These are phyloP conservation scores for Papilionanthe hybrid DNA, from an alignment of 116 monocot species.

Conservation along the genomic window DNA sequence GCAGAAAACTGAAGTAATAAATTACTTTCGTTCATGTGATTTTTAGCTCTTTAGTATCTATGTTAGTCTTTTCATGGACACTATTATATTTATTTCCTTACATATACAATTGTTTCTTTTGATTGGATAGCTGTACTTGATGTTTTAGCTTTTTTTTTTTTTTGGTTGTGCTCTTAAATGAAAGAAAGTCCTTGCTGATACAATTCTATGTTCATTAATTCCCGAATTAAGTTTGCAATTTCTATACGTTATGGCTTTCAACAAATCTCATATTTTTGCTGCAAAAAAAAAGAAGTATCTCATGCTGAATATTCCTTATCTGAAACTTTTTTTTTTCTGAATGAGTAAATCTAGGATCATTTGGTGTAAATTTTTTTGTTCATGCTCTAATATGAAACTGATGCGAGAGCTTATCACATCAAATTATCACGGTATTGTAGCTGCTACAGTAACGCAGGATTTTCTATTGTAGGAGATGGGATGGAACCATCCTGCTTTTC, in stretches of 20 bases:
- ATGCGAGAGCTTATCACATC: too few species aligned
- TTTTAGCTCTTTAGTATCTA: not conserved
- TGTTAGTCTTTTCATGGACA: not conserved
- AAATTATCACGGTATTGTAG: too few species aligned
- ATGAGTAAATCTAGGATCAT: too few species aligned
- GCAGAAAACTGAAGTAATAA: conserved; percentile 52
- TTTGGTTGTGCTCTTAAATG: not conserved
- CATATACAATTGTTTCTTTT: not conserved
- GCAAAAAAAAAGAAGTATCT: not conserved
- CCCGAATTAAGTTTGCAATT: not conserved
- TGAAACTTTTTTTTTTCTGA: too few species aligned
- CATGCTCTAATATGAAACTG: too few species aligned
- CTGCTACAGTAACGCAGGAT: too few species aligned
- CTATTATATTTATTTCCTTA: not conserved
- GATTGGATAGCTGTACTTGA: not conserved
- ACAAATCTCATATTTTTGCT: too few species aligned
- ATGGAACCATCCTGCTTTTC: too few species aligned
- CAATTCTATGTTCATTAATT: not conserved
- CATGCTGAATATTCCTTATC: too few species aligned
- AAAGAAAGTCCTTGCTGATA: not conserved
- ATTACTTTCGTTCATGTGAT: not conserved
- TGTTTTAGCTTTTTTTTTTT: not conserved
- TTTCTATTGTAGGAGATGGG: not conserved
- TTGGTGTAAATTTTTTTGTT: too few species aligned
- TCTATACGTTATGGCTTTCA: too few species aligned